phyloP scores from a whole-genome alignment of 2,329 filamentous ascomycete genomes.

The Phialocephala subalpina region DNA sequence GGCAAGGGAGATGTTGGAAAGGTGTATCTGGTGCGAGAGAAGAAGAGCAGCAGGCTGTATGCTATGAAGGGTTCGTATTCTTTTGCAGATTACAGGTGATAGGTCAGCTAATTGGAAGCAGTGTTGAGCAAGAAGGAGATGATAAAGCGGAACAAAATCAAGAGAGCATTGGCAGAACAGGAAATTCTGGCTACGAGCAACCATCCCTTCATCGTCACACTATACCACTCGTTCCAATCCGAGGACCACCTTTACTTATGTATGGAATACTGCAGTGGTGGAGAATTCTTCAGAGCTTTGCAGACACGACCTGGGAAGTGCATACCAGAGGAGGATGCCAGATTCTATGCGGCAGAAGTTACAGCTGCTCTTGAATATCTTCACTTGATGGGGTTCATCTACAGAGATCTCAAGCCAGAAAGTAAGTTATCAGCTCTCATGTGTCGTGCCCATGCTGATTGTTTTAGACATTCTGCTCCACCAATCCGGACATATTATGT shows the following conservation, averaged over 20 bases:
- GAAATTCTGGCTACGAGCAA: slow-evolving; percentile 99
- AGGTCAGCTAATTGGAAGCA: slow-evolving; percentile 51
- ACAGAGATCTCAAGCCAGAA: slow-evolving; percentile 96
- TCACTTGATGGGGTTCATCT: slow-evolving; percentile 99
- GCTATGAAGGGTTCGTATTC: slow-evolving; percentile 89
- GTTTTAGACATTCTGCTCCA: slow-evolving; percentile 88
- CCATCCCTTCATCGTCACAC: slow-evolving; percentile 97
- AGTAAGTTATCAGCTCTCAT: slow-evolving; percentile 65
- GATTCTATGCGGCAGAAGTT: slow-evolving; percentile 97
- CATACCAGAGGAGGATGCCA: slow-evolving; percentile 93
- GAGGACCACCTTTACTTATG: slow-evolving; percentile 99
- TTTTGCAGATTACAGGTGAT: slow-evolving; percentile 5
- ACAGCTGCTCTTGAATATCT: slow-evolving; percentile 96
- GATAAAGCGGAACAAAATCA: slow-evolving; percentile 99
- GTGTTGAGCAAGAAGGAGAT: slow-evolving; percentile 99
- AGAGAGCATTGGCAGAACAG: slow-evolving; percentile 95
- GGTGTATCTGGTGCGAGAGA: slow-evolving; percentile 96
- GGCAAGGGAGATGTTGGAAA: slow-evolving; percentile 99
- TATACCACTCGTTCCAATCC: slow-evolving; percentile 99
- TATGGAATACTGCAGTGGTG: slow-evolving; percentile 99
- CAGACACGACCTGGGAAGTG: slow-evolving; percentile 98
- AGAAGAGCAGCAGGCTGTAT: slow-evolving; percentile 94
- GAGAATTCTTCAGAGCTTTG: slow-evolving; percentile 96
- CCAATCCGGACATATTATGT: slow-evolving; percentile 99
- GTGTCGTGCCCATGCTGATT: slow-evolving; percentile 46